phyloP scores from a whole-genome alignment of 1,284 basidiomycete genomes.

The Porodaedalea pini region DNA sequence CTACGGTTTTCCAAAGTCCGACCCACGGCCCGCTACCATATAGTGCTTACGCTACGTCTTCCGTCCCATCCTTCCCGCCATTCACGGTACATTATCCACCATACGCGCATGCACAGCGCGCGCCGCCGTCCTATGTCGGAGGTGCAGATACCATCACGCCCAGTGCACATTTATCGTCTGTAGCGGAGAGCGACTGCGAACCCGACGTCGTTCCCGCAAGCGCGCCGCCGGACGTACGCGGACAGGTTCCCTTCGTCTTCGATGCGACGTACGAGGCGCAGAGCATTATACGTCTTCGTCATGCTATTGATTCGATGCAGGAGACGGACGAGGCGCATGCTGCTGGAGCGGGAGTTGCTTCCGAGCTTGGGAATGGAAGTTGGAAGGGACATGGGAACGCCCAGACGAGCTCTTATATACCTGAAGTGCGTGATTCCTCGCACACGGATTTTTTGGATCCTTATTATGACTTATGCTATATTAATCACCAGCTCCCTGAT shows the following conservation, averaged over 20 bases:
- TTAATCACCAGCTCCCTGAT: background rate
- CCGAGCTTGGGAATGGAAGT: background rate
- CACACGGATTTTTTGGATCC: background rate
- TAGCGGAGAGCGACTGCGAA: constrained; percentile 1
- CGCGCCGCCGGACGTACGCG: constrained; percentile 15
- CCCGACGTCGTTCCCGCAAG: constrained; percentile 17
- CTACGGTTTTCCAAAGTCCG: background rate
- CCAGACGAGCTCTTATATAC: background rate
- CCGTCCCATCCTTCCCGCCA: background rate
- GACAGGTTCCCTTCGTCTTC: constrained; percentile 20
- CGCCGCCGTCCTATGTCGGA: background rate
- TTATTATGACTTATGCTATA: background rate
- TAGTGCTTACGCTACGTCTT: background rate
- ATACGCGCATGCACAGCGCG: background rate
- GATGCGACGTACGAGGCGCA: constrained; percentile 15
- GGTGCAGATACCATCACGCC: background rate
- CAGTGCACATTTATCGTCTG: background rate
- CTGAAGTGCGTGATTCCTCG: background rate
- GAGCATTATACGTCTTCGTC: constrained; percentile 9
- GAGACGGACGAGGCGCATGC: background rate
- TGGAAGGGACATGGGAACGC: constrained; percentile 5
- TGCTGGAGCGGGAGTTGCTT: background rate
- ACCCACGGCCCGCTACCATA: background rate
- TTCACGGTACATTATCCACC: background rate
- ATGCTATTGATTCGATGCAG: constrained; percentile 13